These are phyloP conservation scores for Gossypioides kirkii DNA, from an alignment of 345 rosid genomes.

Conservation along the genomic window DNA sequence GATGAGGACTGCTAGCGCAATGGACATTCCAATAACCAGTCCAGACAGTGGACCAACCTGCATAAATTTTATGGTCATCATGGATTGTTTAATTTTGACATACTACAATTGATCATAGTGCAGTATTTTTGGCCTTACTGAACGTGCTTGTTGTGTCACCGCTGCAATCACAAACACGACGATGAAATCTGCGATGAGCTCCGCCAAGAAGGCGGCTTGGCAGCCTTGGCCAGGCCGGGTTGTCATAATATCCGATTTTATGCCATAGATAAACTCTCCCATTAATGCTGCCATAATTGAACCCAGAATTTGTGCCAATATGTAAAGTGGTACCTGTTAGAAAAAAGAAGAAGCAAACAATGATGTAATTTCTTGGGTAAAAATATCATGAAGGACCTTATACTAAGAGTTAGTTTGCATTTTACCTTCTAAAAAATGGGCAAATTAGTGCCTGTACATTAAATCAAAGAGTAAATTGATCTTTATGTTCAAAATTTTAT, in stretches of 20 bases:
- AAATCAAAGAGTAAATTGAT: too few species aligned
- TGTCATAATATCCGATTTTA: slow-evolving; percentile 45
- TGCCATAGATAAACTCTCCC: slow-evolving; percentile 48
- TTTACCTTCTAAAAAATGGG: too few species aligned
- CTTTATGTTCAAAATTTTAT: too few species aligned
- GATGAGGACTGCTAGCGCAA: slow-evolving; percentile 74
- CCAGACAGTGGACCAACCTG: slow-evolving; percentile 66
- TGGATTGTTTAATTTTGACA: too few species aligned
- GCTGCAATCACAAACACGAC: slow-evolving; percentile 64
- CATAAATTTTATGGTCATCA: not conserved
- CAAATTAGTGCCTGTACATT: too few species aligned
- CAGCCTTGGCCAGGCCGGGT: slow-evolving; percentile 53
- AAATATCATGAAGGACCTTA: not conserved
- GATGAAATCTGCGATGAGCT: slow-evolving; percentile 63
- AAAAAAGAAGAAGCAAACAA: not conserved
- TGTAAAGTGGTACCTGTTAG: slow-evolving; percentile 66
- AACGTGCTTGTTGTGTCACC: slow-evolving; percentile 41
- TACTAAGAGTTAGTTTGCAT: too few species aligned
- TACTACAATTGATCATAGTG: too few species aligned
- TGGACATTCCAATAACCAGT: slow-evolving; percentile 54
- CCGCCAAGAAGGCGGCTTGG: slow-evolving; percentile 70
- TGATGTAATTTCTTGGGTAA: not conserved
- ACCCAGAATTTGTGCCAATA: slow-evolving; percentile 67
- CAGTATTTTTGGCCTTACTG: slow-evolving; percentile 32
- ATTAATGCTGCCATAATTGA: slow-evolving; percentile 51